These are phyloP conservation scores for Rhynchospora breviuscula DNA, from an alignment of 176 grass and related monocot species.

Conservation along the genomic window DNA sequence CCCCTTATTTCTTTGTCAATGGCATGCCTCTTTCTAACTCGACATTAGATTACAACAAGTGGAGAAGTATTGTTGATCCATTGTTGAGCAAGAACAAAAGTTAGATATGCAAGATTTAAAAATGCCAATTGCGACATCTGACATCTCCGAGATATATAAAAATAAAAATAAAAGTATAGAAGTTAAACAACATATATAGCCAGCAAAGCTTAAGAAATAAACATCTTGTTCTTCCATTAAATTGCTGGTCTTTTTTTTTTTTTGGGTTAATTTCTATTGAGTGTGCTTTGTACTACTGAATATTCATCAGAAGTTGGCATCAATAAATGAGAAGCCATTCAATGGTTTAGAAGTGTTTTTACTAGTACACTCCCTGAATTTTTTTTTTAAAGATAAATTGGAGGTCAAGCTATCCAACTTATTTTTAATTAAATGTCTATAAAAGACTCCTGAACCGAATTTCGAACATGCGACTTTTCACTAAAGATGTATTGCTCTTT, in stretches of 20 bases:
- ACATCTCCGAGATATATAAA: not conserved
- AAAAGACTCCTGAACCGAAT: too few relatives aligned
- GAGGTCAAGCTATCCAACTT: too few relatives aligned
- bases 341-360: too few relatives aligned
- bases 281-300: not conserved
- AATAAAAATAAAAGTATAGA: not conserved
- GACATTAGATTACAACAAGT: conserved; percentile 42
- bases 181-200: not conserved
- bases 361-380: too few relatives aligned
- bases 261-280: not conserved
- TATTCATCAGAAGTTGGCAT: not conserved
- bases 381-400: not conserved
- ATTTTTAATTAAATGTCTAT: too few relatives aligned
- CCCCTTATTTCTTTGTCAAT: conserved; percentile 85
- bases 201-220: not conserved
- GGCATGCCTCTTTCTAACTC: conserved; percentile 54
- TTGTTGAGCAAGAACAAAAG: conserved; percentile 37
- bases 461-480: too few relatives aligned
- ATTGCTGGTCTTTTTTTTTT: not conserved
- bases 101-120: not conserved
- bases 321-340: too few relatives aligned
- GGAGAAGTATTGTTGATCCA: conserved; percentile 58
- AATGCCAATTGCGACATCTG: not conserved
- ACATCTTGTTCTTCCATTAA: not conserved
- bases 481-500: too few relatives aligned